A percentile compares a stretch with the other conserved stretches of the same genome.
These are phyloP conservation scores for Fonsecaea nubica DNA, from an alignment of 2,329 filamentous ascomycete genomes.

Conservation along the genomic window DNA sequence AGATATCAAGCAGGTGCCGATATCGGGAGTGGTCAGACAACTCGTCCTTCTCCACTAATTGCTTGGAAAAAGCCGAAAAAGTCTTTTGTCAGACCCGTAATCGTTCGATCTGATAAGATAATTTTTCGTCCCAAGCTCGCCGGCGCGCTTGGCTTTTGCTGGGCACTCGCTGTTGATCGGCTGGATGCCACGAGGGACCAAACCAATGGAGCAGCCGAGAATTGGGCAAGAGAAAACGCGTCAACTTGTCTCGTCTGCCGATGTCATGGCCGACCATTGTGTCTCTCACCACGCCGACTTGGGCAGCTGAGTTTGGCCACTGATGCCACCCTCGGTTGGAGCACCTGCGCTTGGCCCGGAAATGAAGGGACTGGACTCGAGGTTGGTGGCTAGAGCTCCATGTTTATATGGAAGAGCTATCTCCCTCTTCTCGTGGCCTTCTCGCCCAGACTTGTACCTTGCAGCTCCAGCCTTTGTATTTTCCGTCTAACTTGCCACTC, in stretches of 20 bases:
- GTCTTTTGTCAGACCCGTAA: constrained; percentile 16
- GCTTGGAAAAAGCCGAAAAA: neutral
- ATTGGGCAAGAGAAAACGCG: neutral
- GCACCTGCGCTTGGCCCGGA: neutral
- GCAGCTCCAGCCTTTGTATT: neutral
- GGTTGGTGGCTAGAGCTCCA: neutral
- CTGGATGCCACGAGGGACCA: neutral
- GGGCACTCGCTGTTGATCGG: constrained; percentile 13
- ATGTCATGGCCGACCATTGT: neutral
- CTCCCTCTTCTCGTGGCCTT: neutral
- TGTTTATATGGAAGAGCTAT: neutral
- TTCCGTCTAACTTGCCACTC: neutral
- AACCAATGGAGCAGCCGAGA: constrained; percentile 7
- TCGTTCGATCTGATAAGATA: constrained; percentile 35
- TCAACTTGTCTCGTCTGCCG: neutral
- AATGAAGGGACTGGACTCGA: neutral
- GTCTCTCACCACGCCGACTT: neutral
- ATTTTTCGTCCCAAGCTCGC: constrained; percentile 25
- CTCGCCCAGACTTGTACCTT: neutral
- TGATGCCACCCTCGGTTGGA: neutral
- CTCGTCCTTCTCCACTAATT: neutral
- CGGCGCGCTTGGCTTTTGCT: constrained; percentile 2
- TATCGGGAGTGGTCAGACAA: constrained; percentile 16
- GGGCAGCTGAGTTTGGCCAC: neutral
- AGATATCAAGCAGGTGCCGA: constrained; percentile 25